phyloP scores from a whole-genome alignment of 176 grass and related monocot genomes.

The Metroxylon sagu region DNA sequence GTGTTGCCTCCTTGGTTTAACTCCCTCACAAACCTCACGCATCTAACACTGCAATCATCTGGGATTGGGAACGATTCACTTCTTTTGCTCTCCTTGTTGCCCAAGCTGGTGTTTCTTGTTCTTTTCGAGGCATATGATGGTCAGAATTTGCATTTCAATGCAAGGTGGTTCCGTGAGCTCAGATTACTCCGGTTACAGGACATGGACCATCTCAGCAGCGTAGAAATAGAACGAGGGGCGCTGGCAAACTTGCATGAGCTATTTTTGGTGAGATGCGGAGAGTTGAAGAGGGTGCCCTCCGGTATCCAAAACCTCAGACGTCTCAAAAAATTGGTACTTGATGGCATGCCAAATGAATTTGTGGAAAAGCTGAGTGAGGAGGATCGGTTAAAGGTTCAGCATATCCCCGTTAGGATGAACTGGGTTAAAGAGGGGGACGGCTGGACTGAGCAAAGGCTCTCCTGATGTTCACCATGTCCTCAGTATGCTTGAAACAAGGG shows the following conservation, averaged over 20 bases:
- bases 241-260: not conserved
- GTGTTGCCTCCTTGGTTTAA: not conserved
- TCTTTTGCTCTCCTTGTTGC: not conserved
- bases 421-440: not conserved
- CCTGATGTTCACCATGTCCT: too few species aligned
- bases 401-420: not conserved
- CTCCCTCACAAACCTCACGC: not conserved
- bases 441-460: not conserved
- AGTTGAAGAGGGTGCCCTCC: not conserved
- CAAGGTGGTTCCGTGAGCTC: not conserved
- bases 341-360: not conserved
- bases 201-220: not conserved
- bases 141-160: not conserved
- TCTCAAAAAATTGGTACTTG: not conserved
- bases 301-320: not conserved
- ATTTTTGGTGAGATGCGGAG: not conserved
- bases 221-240: not conserved
- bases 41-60: not conserved
- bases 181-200: not conserved
- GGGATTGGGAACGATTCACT: not conserved
- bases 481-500: too few species aligned
- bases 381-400: not conserved
- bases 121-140: not conserved
- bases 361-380: not conserved
- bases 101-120: not conserved